These are phyloP conservation scores for Musa schizocarpa DNA, from an alignment of 176 grass and related monocot species.

Conservation along the genomic window DNA sequence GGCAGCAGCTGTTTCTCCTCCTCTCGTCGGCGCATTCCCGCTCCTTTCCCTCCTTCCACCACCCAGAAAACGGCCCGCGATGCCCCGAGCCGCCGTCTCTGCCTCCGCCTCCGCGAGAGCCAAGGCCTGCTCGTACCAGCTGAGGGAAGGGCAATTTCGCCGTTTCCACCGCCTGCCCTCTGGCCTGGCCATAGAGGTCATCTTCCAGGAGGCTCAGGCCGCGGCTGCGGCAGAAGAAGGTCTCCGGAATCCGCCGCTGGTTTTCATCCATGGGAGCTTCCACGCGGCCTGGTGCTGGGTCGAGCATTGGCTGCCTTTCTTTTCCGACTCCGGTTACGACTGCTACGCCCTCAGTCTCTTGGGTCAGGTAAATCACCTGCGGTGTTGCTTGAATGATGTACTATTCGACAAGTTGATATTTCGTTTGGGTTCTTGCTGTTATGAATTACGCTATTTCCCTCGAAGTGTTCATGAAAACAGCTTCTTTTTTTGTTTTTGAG, in stretches of 20 bases:
- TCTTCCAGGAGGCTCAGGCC: constrained; percentile 38
- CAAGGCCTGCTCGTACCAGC: constrained; percentile 27
- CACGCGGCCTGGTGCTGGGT: constrained; percentile 98
- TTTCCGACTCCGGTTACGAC: constrained; percentile 56
- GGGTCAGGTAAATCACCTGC: constrained; percentile 39
- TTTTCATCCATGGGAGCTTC: constrained; percentile 95
- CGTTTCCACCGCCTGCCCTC: constrained; percentile 64
- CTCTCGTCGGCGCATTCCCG: neutral
- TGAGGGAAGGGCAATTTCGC: constrained; percentile 61
- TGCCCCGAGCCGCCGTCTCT: constrained; percentile 3
- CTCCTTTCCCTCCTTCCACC: neutral
- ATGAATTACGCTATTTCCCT: neutral
- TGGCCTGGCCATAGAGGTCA: constrained; percentile 74
- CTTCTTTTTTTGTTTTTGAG: no score
- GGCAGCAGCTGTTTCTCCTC: neutral
- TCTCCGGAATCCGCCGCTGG: constrained; percentile 31
- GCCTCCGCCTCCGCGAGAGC: neutral
- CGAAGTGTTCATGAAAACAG: no score
- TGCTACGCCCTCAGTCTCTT: constrained; percentile 85
- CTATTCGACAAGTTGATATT: neutral
- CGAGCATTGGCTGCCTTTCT: constrained; percentile 83
- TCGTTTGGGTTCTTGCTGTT: neutral
- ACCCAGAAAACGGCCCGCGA: neutral
- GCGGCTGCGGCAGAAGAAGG: neutral
- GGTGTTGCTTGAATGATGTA: neutral